Evolutionary conservation across 257 asterid genomes (phyloP), one percentile per base, ranked within the genome.

Genomic region (Solanum pinnatisectum): DNA sequence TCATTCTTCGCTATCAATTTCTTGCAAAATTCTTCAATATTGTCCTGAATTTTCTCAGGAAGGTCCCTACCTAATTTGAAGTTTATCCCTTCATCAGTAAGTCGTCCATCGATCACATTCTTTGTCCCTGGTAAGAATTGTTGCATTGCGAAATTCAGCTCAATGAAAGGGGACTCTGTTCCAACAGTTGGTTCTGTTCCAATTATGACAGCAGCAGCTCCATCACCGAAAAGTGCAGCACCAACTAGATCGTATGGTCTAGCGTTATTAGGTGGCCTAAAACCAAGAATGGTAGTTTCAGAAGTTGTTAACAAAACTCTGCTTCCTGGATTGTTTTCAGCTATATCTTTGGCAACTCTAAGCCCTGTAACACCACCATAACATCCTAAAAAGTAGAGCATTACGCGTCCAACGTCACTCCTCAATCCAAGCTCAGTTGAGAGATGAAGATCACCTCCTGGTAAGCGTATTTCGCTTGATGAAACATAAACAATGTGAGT

Each of bases 331-430:
- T 96, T 96, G 92, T 96, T 96, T 78, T 96, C 98, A 2, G 98
- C 98, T 5, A 96, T 95, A 93, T 96, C 99, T 71, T 96, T 96
- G 32, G 99, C 99, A 5, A 96, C 98, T 9, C 98, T 78, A 32
- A 96, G 99, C 77, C 97, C 99, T 0, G 98, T 94, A 84, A 93
- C 98, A 67, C 99, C 99, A 20, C 99, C 98, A 82, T 95, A 96
- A 91, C 98, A 96, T 84, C 99, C 99, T 23, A 95, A 91, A 72
- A 96, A 96, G 92, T 95, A 95, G 12, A 95, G 94, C 98, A 95
- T 94, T 16, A 95, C 98, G 16, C 98, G 96, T 4, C 94, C 92
- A 52, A 95, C 94, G 89, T 96, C 98, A 87, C 86, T 91, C 15
- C 89, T 88, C 14, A 95, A 93, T 87, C 95, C 94, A 44, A 96